phyloP scores from a whole-genome alignment of 2,329 filamentous ascomycete species.

The Sclerotinia subarctica region DNA sequence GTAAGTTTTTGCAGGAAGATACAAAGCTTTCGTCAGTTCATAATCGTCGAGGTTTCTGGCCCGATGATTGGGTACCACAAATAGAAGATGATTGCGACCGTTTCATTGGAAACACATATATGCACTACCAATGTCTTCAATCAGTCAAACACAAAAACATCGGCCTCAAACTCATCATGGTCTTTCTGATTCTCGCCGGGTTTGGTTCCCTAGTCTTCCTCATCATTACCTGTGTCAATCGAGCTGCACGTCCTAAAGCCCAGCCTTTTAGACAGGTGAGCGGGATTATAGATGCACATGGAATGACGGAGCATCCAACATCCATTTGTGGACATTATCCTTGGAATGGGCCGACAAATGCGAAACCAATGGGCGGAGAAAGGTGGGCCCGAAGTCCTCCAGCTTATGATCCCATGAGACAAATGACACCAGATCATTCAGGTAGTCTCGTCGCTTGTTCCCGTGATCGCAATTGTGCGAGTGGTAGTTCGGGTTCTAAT shows the following conservation, averaged over 20 bases:
- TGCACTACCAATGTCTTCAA: slow-evolving; percentile 10
- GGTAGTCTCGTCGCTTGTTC: neutral
- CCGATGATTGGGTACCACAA: slow-evolving; percentile 12
- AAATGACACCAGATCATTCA: neutral
- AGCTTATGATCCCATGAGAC: neutral
- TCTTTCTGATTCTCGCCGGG: slow-evolving; percentile 4
- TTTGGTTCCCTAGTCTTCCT: slow-evolving; percentile 13
- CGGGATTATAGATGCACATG: neutral
- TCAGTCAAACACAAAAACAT: slow-evolving; percentile 5
- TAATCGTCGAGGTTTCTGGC: slow-evolving; percentile 12
- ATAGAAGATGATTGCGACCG: slow-evolving; percentile 10
- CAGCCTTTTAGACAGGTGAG: neutral
- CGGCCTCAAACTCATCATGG: slow-evolving; percentile 14
- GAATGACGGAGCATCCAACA: neutral
- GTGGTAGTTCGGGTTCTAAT: neutral
- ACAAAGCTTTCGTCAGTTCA: neutral
- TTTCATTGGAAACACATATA: neutral
- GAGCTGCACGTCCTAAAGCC: slow-evolving; percentile 1
- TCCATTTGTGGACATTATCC: neutral
- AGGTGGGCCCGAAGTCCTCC: slow-evolving; percentile 2
- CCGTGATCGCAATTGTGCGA: neutral
- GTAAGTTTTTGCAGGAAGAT: neutral
- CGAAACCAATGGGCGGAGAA: neutral
- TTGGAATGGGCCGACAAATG: neutral
- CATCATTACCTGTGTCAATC: slow-evolving; percentile 10